Evolutionary conservation across 2,329 filamentous ascomycete species (phyloP).

Genomic region (Colletotrichum sidae): DNA sequence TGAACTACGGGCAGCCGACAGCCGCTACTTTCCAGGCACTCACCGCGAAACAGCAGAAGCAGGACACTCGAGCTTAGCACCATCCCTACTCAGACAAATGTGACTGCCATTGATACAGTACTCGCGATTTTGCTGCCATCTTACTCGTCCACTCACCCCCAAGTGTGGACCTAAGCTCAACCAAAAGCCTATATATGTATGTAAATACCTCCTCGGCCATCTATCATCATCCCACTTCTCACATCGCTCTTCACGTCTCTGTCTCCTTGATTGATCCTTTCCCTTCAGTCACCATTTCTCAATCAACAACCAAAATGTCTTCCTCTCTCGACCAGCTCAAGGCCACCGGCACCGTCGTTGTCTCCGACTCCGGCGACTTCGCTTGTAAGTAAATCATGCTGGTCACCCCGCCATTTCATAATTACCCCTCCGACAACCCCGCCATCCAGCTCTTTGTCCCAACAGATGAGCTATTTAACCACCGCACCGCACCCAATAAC

Average conservation of each 20-base stretch:
- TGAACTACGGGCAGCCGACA: not conserved
- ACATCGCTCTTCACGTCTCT: slow-evolving; percentile 7
- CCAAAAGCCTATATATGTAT: slow-evolving; percentile 28
- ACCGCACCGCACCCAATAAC: not conserved
- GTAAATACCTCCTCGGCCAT: slow-evolving; percentile 30
- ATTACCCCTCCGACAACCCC: slow-evolving; percentile 18
- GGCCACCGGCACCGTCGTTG: slow-evolving; percentile 94
- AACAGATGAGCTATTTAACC: slow-evolving; percentile 20
- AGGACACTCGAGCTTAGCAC: not conserved
- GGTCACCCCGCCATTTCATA: slow-evolving; percentile 12
- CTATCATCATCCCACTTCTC: slow-evolving; percentile 26
- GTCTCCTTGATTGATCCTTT: slow-evolving; percentile 9
- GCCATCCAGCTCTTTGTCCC: not conserved
- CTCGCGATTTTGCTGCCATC: not conserved
- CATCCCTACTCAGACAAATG: no score
- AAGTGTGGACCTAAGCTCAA: slow-evolving; percentile 27
- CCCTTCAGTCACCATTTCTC: slow-evolving; percentile 8
- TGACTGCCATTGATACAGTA: no score
- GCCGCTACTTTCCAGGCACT: not conserved
- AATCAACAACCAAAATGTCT: slow-evolving; percentile 69
- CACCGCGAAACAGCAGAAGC: not conserved
- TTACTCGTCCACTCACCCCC: slow-evolving; percentile 20
- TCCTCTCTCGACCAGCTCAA: slow-evolving; percentile 97
- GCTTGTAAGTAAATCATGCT: slow-evolving; percentile 69
- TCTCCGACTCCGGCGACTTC: slow-evolving; percentile 95